phyloP scores from a whole-genome alignment of 306 rosid species.

The Erythrophleum fordii region DNA sequence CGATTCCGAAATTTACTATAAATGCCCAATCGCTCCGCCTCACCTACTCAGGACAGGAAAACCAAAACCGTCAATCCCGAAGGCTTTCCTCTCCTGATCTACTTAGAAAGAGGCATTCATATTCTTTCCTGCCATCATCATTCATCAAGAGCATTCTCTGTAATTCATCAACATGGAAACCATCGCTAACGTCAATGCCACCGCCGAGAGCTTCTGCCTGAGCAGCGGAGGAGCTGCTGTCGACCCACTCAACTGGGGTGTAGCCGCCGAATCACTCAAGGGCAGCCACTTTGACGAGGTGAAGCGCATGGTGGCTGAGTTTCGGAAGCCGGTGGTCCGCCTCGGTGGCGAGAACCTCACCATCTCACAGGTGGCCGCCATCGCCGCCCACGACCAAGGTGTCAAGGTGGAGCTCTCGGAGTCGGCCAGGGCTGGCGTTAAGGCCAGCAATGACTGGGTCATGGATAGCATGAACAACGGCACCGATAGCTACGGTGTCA shows the following conservation, averaged over 20 bases:
- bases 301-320: conserved; percentile 88
- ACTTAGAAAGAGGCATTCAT: neutral
- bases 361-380: conserved; percentile 80
- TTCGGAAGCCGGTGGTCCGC: conserved; percentile 57
- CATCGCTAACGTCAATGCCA: conserved; percentile 25
- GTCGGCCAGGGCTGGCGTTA: conserved; percentile 66
- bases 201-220: conserved; percentile 41
- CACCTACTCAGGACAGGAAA: conserved; percentile 25
- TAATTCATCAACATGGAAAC: conserved; percentile 42
- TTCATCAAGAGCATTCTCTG: neutral
- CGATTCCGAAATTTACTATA: neutral
- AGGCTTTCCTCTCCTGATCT: neutral
- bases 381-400: conserved; percentile 51
- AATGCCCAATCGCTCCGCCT: neutral
- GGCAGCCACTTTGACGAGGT: conserved; percentile 92
- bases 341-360: conserved; percentile 80
- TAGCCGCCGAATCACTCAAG: conserved; percentile 57
- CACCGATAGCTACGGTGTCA: conserved; percentile 85
- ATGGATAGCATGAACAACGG: conserved; percentile 80
- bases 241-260: conserved; percentile 80
- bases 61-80: neutral
- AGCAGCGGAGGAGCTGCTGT: neutral
- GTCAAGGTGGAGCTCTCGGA: conserved; percentile 72
- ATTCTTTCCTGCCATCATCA: neutral
- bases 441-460: conserved; percentile 97